Base-by-base conservation (phyloP, 495 filamentous ascomycete genomes). In the Aspergillus egyptiacus region DNA sequence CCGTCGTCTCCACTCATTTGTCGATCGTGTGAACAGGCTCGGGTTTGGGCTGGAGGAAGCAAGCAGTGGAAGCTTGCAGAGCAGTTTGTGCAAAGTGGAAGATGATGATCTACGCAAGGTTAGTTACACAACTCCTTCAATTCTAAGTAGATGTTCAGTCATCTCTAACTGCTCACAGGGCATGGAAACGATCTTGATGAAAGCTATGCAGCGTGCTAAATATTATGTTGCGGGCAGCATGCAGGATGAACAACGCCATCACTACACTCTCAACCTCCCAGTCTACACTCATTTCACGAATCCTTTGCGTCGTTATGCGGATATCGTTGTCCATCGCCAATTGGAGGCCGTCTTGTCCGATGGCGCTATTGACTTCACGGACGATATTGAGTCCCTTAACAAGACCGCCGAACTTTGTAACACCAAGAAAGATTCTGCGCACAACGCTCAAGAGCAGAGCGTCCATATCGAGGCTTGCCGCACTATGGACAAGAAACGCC, bases 391-490 rank as follows among this genome's bases (percentile, higher is more conserved):
- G 57, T 83, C 78, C 36, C 70, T 98, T 23, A 82, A 78, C 57
- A 98, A 98, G 79, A 95, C 86, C 39, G 88, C 91, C 15, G 93
- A 98, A 64, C 82, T 87, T 50, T 95, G 90, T 77, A 98, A 97
- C 69, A 95, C 85, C 60, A 98, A 97, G 82, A 98, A 98, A 66
- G 93, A 98, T 60, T 97, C 93, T 4, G 91, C 94, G 0, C 91
- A 94, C 68, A 91, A 87, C 58, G 93, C 93, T 8, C 93, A 97
- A 61, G 93, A 98, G 65, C 93, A 98, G 71, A 97, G 93, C 63
- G 88, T 98, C 53, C 93, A 98, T 67, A 97, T 98, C 57, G 94
- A 97, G 61, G 87, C 90, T 2, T 98, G 93, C 77, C 83, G 93
- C 49, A 82, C 80, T 39, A 95, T 98, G 85, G 90, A 96, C 62